Conservation (phyloP, 495 filamentous ascomycete species). For the Friedmanniomyces endolithicus region DNA sequence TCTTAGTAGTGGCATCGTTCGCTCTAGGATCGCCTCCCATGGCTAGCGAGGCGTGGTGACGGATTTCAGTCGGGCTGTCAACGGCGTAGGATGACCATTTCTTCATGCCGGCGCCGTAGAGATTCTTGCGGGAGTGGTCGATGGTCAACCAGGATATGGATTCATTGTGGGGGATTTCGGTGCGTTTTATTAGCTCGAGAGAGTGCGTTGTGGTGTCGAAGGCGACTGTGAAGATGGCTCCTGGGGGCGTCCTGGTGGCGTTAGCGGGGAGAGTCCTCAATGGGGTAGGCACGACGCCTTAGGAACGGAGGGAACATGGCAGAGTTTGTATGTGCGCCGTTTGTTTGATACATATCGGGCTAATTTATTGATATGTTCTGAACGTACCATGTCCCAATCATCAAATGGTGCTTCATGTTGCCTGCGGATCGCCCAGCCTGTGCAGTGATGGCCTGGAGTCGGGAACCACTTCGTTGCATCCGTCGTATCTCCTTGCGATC, state of each 20-base stretch:
- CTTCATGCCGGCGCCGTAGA: constrained; percentile 82
- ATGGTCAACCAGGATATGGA: constrained; percentile 88
- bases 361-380: too few relatives aligned
- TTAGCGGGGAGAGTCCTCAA: not conserved
- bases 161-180: constrained; percentile 64
- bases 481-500: not conserved
- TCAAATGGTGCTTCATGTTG: constrained; percentile 24
- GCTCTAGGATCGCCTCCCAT: constrained; percentile 55
- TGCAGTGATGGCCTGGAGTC: constrained; percentile 7
- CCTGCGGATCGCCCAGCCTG: not conserved
- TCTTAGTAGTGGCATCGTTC: constrained; percentile 56
- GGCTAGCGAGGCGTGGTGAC: constrained; percentile 59
- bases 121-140: constrained; percentile 66
- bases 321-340: not conserved
- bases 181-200: constrained; percentile 61
- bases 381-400: constrained; percentile 23
- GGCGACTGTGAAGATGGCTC: constrained; percentile 70
- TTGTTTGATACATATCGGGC: too few relatives aligned
- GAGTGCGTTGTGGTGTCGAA: constrained; percentile 69
- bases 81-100: constrained; percentile 74
- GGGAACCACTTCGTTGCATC: constrained; percentile 3
- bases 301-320: not conserved
- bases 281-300: not conserved
- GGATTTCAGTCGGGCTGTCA: constrained; percentile 62
- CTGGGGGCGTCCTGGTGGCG: constrained; percentile 54